Base-by-base conservation (phyloP, 164 flowering plant genomes). In the Amborella trichopoda region DNA sequence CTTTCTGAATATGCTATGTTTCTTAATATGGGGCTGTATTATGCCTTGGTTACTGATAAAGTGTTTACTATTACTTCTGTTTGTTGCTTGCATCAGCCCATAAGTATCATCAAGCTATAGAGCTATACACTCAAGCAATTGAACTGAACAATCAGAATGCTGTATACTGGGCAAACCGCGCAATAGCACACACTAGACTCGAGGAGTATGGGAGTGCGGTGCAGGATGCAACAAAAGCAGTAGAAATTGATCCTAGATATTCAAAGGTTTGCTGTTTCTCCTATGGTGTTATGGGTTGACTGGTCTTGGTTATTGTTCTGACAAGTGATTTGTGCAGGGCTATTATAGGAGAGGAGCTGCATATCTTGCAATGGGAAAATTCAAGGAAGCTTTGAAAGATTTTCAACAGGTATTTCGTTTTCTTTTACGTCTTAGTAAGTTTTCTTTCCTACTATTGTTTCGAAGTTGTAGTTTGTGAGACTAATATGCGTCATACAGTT, bases 351-450 rank as follows among this genome's bases (percentile, higher is more conserved):
- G 95, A 32, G 99, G 99, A 46, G 99, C 94, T 3, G 96, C 99
- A 25, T 71, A 82, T 68, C 89, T 91, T 70, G 80, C 86, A 32
- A 80, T 91, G 99, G 99, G 99, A 19, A 91, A 91, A 62, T 80
- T 91, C 54, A 91, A 91, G 69, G 99, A 91, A 14, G 99, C 99
- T 46, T 66, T 91, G 13, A 91, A 91, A 60, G 99, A 91, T 64
- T 91, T 91, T 58, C 99, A 91, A 49, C 93, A 82, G 86, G 99
- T 91, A 58, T n/a, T n/a, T n/a, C n/a, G n/a, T n/a, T n/a, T n/a
- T n/a, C n/a, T n/a, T n/a, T n/a, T n/a, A n/a, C n/a, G n/a, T n/a
- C n/a, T n/a, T n/a, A n/a, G n/a, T n/a, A n/a, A n/a, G n/a, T n/a
- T n/a, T n/a, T n/a, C n/a, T n/a, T n/a, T n/a, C n/a, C n/a, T n/a